phyloP scores from a whole-genome alignment of 129 eudicot species.

The Silybum marianum region DNA sequence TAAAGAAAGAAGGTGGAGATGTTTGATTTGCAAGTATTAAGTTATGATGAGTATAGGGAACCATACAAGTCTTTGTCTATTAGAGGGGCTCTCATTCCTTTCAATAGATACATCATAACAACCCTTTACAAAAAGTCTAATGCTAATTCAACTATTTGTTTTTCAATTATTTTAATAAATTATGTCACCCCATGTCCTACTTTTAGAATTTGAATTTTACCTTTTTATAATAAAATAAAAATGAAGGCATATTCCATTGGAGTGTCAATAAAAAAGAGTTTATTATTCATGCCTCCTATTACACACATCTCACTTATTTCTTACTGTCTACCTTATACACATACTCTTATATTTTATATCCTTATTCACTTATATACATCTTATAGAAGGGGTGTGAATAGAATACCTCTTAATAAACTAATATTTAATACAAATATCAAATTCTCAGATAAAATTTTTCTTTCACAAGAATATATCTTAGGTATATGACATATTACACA shows the following conservation, averaged over 20 bases:
- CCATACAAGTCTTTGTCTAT: slow-evolving; percentile 29
- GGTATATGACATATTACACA: neutral
- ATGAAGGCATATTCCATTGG: neutral
- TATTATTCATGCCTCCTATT: no score
- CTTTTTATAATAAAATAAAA: neutral
- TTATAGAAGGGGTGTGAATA: no score
- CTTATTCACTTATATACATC: no score
- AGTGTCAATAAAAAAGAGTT: neutral
- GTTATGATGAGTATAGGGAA: slow-evolving; percentile 18
- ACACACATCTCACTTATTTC: no score
- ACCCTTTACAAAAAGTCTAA: slow-evolving; percentile 30
- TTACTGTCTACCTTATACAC: no score
- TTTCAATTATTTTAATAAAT: slow-evolving; percentile 6
- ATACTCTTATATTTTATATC: no score
- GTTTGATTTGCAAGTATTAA: slow-evolving; percentile 16
- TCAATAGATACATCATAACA: slow-evolving; percentile 29
- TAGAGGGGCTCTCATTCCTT: slow-evolving; percentile 11
- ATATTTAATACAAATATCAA: no score
- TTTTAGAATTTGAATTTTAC: neutral
- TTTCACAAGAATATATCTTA: neutral
- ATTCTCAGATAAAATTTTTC: neutral
- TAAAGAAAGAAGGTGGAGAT: slow-evolving; percentile 14
- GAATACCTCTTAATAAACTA: no score
- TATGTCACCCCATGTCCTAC: neutral
- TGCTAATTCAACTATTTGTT: neutral